Conservation (phyloP, 108 stramenopile species). For the Cylindrotheca fusiformis region DNA sequence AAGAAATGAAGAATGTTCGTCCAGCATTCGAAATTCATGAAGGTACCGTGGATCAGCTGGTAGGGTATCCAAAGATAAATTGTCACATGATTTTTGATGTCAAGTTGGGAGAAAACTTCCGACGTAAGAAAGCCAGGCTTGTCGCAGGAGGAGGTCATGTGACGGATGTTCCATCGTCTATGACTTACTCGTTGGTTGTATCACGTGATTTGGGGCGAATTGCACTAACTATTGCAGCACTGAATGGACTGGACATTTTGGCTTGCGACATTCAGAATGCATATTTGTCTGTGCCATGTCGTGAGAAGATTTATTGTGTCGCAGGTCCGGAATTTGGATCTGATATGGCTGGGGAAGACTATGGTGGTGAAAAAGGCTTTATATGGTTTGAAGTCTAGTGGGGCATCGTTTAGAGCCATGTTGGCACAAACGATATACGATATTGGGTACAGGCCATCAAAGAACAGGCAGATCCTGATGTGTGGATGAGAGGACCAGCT, state of each 20-base stretch:
- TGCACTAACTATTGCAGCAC: slow-evolving; percentile 37
- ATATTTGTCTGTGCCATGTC: slow-evolving; percentile 25
- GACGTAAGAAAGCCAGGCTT: slow-evolving; percentile 26
- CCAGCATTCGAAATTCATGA: slow-evolving; percentile 38
- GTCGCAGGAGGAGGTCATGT: slow-evolving; percentile 46
- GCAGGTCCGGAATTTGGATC: slow-evolving; percentile 33
- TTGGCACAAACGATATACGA: not conserved
- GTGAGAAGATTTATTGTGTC: slow-evolving; percentile 26
- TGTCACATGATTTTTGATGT: slow-evolving; percentile 44
- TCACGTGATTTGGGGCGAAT: slow-evolving; percentile 47
- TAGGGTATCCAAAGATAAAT: slow-evolving; percentile 35
- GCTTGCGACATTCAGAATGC: slow-evolving; percentile 44
- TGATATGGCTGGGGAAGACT: slow-evolving; percentile 13
- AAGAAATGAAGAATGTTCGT: slow-evolving; percentile 46
- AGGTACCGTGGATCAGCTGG: slow-evolving; percentile 19
- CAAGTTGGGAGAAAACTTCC: slow-evolving; percentile 23
- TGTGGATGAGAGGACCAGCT: slow-evolving; percentile 27
- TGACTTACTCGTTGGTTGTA: slow-evolving; percentile 43
- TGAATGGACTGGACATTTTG: slow-evolving; percentile 28
- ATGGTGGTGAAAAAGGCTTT: slow-evolving; percentile 31
- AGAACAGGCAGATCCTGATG: slow-evolving; percentile 39
- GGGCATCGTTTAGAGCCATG: slow-evolving; percentile 7
- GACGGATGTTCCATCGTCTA: slow-evolving; percentile 26
- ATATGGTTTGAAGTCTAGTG: slow-evolving; percentile 36
- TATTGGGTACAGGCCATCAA: slow-evolving; percentile 2